Base-by-base conservation (phyloP, 2,329 filamentous ascomycete species). In the Davidsoniella australis region DNA sequence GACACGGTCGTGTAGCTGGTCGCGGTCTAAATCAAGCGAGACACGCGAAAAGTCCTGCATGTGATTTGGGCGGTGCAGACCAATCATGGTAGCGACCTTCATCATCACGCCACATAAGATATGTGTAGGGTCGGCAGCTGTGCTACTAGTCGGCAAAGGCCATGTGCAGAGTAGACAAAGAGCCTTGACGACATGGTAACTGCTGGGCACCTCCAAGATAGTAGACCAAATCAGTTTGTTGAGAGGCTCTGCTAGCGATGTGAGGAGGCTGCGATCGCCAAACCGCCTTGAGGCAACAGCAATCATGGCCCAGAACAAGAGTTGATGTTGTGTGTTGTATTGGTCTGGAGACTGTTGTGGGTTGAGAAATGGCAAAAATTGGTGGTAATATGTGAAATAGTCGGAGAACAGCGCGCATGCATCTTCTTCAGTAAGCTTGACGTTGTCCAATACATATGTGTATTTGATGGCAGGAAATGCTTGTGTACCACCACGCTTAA, bases 291-390 rank as follows among this genome's bases (percentile, higher is more conserved):
- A 77, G 18, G 83, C 83, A 49, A 87, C 79, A 36, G 82, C 75
- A 42, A 88, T 69, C 52, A 89, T 81, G 44, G 82, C 75, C 87
- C 87, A 94, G 64, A 94, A 94, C 1, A 94, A 72, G 12, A 94
- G 69, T 3, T 80, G 78, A 46, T 86, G 82, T 57, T 89, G 81
- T 53, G 79, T 73, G 59, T 82, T 82, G 61, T 85, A 91, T 51
- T 78, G 69, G 43, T 91, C 82, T 1, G 85, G 81, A 0, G 74
- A 66, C 55, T 80, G 76, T 8, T 70, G 60, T 5, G 76, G 70
- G 57, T 79, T 82, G 55, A 89, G 72, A 58, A 89, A 82, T 0
- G 84, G 83, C 14, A 89, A 66, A 59, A 84, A 89, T 1, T 77
- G 79, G 60, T 91, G 84, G 61, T 87, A 89, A 58, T 70, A 76